Conservation (phyloP, 148 eudicot species). For the Nepenthes mirabilis region DNA sequence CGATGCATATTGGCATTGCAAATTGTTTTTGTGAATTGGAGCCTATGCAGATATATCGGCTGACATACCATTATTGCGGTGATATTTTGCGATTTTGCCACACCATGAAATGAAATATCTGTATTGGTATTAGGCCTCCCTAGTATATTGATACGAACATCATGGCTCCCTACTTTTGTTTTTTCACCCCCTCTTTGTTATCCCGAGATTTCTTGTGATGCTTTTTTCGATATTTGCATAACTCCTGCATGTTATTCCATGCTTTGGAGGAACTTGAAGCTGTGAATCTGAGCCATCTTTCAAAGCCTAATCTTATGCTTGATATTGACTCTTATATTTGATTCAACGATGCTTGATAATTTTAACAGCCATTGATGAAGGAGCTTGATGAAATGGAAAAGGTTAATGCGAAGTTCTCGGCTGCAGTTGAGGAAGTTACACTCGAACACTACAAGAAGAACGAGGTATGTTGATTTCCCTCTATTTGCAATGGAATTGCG, state of each 20-base stretch:
- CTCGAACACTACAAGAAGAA: slow-evolving; percentile 82
- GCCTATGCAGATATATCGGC: too few relatives aligned
- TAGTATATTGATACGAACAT: too few relatives aligned
- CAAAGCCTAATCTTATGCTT: neutral
- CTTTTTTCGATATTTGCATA: neutral
- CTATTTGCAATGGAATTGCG: neutral
- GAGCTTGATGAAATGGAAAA: slow-evolving; percentile 91
- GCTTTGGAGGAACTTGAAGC: neutral
- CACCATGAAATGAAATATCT: too few relatives aligned
- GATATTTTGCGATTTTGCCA: too few relatives aligned
- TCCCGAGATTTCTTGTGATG: neutral
- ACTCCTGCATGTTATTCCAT: too few relatives aligned
- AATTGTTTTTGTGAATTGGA: too few relatives aligned
- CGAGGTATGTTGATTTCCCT: slow-evolving; percentile 38
- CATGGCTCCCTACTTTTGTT: too few relatives aligned
- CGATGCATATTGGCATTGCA: too few relatives aligned
- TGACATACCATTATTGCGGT: too few relatives aligned
- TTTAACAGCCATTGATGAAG: slow-evolving; percentile 44
- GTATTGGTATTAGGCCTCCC: too few relatives aligned
- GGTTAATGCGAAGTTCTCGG: slow-evolving; percentile 65
- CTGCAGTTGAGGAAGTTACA: slow-evolving; percentile 88
- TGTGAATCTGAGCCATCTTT: neutral
- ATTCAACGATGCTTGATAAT: neutral
- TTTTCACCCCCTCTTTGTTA: too few relatives aligned
- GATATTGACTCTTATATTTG: neutral